Evolutionary conservation across 345 rosid genomes (phyloP), one percentile per base, ranked within the genome.

Genomic region (Lepidium sativum): DNA sequence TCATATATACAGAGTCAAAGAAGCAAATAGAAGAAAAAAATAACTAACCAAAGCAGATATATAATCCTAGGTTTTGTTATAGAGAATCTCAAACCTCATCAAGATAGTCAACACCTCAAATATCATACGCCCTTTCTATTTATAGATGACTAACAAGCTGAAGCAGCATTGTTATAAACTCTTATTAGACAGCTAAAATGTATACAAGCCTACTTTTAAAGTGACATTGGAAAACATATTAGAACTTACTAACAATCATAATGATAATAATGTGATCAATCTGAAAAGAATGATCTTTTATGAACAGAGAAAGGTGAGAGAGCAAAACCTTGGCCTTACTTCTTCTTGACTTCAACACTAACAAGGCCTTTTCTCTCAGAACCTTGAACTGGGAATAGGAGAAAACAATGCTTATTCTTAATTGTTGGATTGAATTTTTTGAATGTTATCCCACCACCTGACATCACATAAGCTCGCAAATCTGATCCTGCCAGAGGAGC

Each of bases 391-490:
- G 95, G 99, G 78, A 94, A 90, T 47, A 94, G 78, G 71, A 94
- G 92, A 74, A 88, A 94, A 72, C 95, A 94, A 2, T 95, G 85
- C 70, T 88, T 90, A 78, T 86, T 76, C 49, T 87, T 76, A 57
- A 86, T 54, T 15, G 77, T 72, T 51, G 89, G 90, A 80, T 78
- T 87, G 63, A 94, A 86, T 41, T 81, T 84, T 74, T 86, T 77
- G 63, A 94, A 18, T 3, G 81, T 79, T 15, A 94, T 9, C 59
- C 96, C 87, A 65, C 95, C 86, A 47, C 97, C 99, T n/a, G 97
- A 94, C 95, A 90, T 94, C 64, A 94, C 84, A 68, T 94, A 94
- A 32, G 97, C 99, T 79, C 99, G 86, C 64, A 87, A 71, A 21
- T 78, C 86, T 25, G 96, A 83, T 54, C 96, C 96, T n/a, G 84